Percentiles rank a stretch among this genome's conserved stretches.
Conservation (phyloP, 768 basidiomycete genomes). For the Suillus decipiens region DNA sequence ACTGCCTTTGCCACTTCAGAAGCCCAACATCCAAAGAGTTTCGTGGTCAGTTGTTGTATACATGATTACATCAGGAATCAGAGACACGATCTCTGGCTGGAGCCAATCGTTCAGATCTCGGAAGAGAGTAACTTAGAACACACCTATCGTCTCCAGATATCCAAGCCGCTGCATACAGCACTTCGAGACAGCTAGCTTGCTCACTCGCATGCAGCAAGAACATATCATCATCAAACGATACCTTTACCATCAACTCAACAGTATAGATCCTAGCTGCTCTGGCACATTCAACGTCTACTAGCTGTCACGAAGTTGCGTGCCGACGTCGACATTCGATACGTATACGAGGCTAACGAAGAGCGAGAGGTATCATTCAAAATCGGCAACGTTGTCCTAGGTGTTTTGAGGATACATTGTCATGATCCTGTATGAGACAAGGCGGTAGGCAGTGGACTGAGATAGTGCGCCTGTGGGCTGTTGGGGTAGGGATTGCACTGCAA, state of each 20-base stretch:
- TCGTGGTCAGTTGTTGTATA: too few species aligned
- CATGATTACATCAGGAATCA: too few species aligned
- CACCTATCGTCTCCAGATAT: too few species aligned
- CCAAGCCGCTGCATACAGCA: too few species aligned
- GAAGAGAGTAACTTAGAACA: too few species aligned
- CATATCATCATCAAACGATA: conserved; percentile 72
- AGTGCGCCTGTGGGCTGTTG: conserved; percentile 53
- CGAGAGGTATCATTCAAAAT: conserved; percentile 98
- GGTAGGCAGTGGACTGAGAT: conserved; percentile 80
- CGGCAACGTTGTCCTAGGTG: conserved; percentile 83
- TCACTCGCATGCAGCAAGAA: conserved; percentile 69
- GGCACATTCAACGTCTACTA: conserved; percentile 89
- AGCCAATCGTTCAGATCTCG: too few species aligned
- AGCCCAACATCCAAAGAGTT: too few species aligned
- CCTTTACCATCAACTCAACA: conserved; percentile 78
- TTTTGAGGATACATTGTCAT: conserved; percentile 84
- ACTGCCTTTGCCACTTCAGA: too few species aligned
- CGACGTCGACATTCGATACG: conserved; percentile 79
- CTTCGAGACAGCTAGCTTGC: conserved; percentile 62
- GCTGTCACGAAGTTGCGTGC: conserved; percentile 73
- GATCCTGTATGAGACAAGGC: conserved; percentile 77
- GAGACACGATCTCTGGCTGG: too few species aligned
- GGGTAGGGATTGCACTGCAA: conserved; percentile 54
- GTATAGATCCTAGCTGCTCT: conserved; percentile 73
- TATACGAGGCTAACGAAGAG: conserved; percentile 92